Conservation (phyloP, 2,329 filamentous ascomycete species). For the Fusarium chlamydosporum region DNA sequence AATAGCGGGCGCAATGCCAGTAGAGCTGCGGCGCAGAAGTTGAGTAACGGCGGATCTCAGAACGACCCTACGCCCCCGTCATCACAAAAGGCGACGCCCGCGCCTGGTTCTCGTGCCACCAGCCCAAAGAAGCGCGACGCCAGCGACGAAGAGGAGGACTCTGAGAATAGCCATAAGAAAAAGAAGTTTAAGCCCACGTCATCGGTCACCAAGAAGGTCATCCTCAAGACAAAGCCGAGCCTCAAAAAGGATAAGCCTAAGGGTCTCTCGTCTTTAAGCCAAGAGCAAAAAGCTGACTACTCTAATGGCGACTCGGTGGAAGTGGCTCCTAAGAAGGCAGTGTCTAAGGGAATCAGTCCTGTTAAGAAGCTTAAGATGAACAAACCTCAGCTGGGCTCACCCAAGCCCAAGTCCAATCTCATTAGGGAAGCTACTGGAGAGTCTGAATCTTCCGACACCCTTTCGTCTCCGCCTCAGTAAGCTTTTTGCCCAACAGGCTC, state of each 20-base stretch:
- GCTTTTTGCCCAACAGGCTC: neutral
- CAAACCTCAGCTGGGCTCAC: conserved; percentile 63
- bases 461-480: conserved; percentile 66
- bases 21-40: conserved; percentile 73
- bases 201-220: conserved; percentile 65
- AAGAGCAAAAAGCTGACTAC: conserved; percentile 61
- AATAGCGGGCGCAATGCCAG: conserved; percentile 75
- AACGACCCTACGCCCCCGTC: conserved; percentile 71
- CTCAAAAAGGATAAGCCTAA: conserved; percentile 71
- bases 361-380: conserved; percentile 61
- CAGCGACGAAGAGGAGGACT: conserved; percentile 69
- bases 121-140: conserved; percentile 71
- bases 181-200: conserved; percentile 67
- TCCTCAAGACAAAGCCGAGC: conserved; percentile 66
- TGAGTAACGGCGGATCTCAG: conserved; percentile 70
- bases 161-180: conserved; percentile 68
- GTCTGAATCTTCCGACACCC: conserved; percentile 69
- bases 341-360: conserved; percentile 57
- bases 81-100: conserved; percentile 74
- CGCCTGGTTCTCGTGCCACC: conserved; percentile 65
- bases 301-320: conserved; percentile 49
- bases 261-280: conserved; percentile 63
- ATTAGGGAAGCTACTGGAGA: conserved; percentile 65
- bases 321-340: conserved; percentile 56
- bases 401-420: conserved; percentile 61